These are phyloP conservation scores for Alternaria infectoria DNA, from an alignment of 2,329 filamentous ascomycete genomes.

Conservation along the genomic window DNA sequence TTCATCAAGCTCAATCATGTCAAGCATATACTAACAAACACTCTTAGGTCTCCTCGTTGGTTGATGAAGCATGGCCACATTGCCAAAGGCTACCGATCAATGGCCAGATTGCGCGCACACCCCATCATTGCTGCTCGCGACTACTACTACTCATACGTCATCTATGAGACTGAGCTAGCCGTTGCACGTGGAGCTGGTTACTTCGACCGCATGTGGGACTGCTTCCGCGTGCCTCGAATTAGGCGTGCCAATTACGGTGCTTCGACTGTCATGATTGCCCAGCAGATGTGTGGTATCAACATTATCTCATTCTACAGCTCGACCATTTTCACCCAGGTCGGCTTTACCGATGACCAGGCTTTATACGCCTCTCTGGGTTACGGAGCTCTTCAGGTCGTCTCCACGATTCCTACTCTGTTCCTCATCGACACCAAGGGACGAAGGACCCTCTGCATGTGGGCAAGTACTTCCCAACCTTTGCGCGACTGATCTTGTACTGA, in stretches of 20 bases:
- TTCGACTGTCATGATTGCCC: conserved; percentile 50
- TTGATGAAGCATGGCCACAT: conserved; percentile 47
- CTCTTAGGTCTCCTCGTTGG: conserved; percentile 45
- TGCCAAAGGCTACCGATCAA: conserved; percentile 56
- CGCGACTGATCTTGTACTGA: background rate
- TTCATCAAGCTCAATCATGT: accelerated
- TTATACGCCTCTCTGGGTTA: conserved; percentile 48
- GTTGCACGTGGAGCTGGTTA: conserved; percentile 43
- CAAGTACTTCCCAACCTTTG: background rate
- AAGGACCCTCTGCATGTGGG: conserved; percentile 37
- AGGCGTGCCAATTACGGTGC: conserved; percentile 48
- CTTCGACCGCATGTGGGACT: conserved; percentile 55
- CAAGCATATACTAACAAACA: background rate
- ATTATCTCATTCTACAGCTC: conserved; percentile 83
- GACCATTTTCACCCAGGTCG: conserved; percentile 67
- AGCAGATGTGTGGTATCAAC: conserved; percentile 62
- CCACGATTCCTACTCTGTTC: conserved; percentile 47
- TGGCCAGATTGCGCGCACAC: conserved; percentile 50
- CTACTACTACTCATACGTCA: conserved; percentile 48
- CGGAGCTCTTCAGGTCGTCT: conserved; percentile 45
- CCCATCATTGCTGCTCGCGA: conserved; percentile 46
- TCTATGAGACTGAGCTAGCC: conserved; percentile 45
- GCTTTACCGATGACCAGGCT: conserved; percentile 35
- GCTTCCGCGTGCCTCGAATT: conserved; percentile 51
- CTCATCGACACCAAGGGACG: conserved; percentile 50